Conservation (phyloP, 176 grass and related monocot species). For the Phoenix roebelenii region DNA sequence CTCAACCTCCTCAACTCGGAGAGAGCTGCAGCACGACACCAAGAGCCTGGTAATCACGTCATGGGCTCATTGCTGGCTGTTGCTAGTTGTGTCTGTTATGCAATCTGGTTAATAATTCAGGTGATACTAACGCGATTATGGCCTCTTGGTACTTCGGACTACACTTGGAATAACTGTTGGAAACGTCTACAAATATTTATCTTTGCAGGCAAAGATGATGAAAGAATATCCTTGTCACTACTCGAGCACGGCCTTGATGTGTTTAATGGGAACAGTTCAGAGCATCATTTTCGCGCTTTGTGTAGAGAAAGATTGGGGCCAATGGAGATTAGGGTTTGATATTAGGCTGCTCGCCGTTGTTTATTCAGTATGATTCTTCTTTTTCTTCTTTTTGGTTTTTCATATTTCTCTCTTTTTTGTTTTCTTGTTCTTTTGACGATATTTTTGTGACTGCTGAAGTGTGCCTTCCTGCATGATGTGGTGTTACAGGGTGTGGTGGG, state of each 20-base stretch:
- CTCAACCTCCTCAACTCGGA: slow-evolving; percentile 35
- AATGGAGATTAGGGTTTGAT: slow-evolving; percentile 39
- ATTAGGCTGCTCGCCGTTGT: slow-evolving; percentile 39
- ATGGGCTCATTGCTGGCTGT: slow-evolving; percentile 41
- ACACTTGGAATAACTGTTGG: neutral
- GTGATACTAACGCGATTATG: slow-evolving; percentile 5
- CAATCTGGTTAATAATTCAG: slow-evolving; percentile 63
- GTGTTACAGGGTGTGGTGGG: slow-evolving; percentile 34
- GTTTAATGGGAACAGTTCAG: neutral
- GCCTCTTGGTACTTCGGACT: neutral
- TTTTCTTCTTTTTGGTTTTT: neutral
- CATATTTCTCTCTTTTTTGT: too few relatives aligned
- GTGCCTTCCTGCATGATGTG: too few relatives aligned
- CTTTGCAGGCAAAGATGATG: slow-evolving; percentile 38
- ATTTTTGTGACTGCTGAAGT: too few relatives aligned
- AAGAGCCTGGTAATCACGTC: slow-evolving; percentile 19
- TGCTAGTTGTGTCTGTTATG: slow-evolving; percentile 55
- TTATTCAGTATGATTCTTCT: slow-evolving; percentile 31
- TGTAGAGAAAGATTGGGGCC: slow-evolving; percentile 13
- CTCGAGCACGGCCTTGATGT: slow-evolving; percentile 71
- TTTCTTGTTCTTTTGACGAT: too few relatives aligned
- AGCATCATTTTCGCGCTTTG: slow-evolving; percentile 34
- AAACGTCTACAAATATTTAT: neutral
- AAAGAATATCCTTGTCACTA: slow-evolving; percentile 54
- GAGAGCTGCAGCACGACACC: neutral